Conservation (phyloP, 257 asterid genomes). For the Lycium ferocissimum region DNA sequence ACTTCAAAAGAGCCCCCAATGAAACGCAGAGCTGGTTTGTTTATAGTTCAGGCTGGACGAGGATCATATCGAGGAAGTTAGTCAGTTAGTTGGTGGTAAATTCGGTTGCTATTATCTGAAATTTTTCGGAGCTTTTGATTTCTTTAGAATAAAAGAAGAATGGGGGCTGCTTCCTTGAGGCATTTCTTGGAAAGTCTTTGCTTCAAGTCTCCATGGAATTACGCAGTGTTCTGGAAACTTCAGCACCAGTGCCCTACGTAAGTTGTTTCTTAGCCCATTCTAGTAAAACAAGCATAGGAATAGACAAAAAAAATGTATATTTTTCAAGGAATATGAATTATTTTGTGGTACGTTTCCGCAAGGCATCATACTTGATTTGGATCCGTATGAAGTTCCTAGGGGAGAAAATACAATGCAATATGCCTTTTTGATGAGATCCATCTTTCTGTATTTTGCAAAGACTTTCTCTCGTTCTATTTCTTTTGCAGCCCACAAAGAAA, state of each 20-base stretch:
- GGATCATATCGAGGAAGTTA: constrained; percentile 94
- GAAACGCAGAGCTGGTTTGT: constrained; percentile 88
- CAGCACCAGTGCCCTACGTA: constrained; percentile 66
- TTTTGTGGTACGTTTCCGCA: neutral
- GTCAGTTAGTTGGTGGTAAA: constrained; percentile 41
- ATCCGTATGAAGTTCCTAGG: neutral
- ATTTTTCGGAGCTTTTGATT: constrained; percentile 42
- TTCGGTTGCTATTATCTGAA: constrained; percentile 44
- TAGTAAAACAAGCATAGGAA: neutral
- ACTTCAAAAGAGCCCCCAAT: constrained; percentile 84
- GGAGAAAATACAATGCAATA: neutral
- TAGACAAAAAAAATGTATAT: neutral
- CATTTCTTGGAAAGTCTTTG: constrained; percentile 78
- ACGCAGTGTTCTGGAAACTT: constrained; percentile 93
- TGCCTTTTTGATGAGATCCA: neutral
- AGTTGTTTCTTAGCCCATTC: constrained; percentile 42
- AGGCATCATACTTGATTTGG: constrained; percentile 26
- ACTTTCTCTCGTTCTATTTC: neutral
- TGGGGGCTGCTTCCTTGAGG: constrained; percentile 75
- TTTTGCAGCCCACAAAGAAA: neutral
- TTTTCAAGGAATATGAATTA: constrained; percentile 7
- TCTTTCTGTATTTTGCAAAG: neutral
- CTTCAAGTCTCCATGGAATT: constrained; percentile 85
- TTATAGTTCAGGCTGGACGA: constrained; percentile 94
- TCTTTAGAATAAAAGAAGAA: constrained; percentile 44